A percentile compares a stretch with the other conserved stretches of the same genome.
Conservation (phyloP, 2,329 filamentous ascomycete genomes). For the Colletotrichum simmondsii region DNA sequence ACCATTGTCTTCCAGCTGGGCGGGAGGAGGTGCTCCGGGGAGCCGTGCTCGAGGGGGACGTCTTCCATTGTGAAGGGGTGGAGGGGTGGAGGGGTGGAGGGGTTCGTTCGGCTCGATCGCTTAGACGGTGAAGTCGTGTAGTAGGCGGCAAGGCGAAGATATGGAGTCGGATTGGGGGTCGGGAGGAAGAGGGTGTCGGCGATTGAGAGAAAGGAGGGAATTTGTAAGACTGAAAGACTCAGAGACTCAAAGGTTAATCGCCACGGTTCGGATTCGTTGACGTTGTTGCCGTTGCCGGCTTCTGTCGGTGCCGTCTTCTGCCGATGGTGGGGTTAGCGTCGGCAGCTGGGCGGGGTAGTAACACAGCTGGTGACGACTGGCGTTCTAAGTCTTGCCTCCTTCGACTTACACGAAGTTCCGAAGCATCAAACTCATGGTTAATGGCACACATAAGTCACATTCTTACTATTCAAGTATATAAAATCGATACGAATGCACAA, state of each 20-base stretch:
- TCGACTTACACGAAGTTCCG: not conserved
- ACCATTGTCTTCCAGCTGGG: conserved; percentile 85
- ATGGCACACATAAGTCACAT: not conserved
- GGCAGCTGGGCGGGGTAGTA: not conserved
- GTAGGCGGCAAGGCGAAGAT: not conserved
- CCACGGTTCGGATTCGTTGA: conserved; percentile 6
- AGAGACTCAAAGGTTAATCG: not conserved
- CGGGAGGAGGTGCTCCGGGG: conserved; percentile 78
- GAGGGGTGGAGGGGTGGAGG: not conserved
- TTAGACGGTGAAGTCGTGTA: not conserved
- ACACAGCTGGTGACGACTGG: not conserved
- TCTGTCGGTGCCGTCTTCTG: conserved; percentile 15
- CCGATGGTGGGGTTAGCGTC: not conserved
- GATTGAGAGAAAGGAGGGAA: not conserved
- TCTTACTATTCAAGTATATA: not conserved
- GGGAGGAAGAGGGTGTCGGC: not conserved
- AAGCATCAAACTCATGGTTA: too few relatives aligned
- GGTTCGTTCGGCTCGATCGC: not conserved
- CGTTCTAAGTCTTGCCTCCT: rapidly evolving
- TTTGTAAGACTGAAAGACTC: not conserved
- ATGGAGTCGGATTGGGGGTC: not conserved
- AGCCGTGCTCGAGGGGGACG: conserved; percentile 48
- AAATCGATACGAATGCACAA: too few relatives aligned
- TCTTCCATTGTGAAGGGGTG: conserved; percentile 32
- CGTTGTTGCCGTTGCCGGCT: conserved; percentile 6